Evolutionary conservation across 2,329 filamentous ascomycete genomes (phyloP).

Genomic region (Aphanocladium album): DNA sequence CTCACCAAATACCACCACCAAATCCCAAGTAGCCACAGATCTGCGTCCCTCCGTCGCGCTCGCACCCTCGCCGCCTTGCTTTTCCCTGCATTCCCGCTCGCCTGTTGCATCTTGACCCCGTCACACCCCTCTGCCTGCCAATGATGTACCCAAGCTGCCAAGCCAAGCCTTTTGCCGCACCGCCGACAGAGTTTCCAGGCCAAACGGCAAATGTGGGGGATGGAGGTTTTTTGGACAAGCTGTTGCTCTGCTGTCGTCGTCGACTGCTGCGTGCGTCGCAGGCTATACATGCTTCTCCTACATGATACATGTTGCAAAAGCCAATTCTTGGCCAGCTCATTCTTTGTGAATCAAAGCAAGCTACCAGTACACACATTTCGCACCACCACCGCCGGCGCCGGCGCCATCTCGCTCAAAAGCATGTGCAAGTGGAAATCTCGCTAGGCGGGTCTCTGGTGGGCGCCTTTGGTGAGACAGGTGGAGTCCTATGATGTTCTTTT

Average conservation of each 20-base stretch:
- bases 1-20: background rate
- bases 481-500: background rate
- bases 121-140: too few relatives aligned
- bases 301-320: too few relatives aligned
- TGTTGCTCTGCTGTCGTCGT: background rate
- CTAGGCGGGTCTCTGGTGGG: background rate
- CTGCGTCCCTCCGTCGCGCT: background rate
- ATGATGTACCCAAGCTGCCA: too few relatives aligned
- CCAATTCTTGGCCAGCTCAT: too few relatives aligned
- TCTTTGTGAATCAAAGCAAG: too few relatives aligned
- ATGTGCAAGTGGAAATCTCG: constrained; percentile 8
- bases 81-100: background rate
- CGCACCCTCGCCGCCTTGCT: background rate
- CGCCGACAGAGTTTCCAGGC: background rate
- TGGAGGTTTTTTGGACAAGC: background rate
- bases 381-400: background rate
- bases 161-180: background rate
- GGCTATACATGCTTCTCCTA: too few relatives aligned
- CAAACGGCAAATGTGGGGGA: constrained; percentile 1
- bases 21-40: background rate
- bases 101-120: background rate
- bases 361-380: background rate
- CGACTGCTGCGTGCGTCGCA: background rate
- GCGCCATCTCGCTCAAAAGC: background rate
- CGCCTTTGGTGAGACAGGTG: background rate